Evolutionary conservation across 2,329 filamentous ascomycete genomes (phyloP), one percentile per base, ranked within the genome.

Genomic region (Fusarium mexicanum): DNA sequence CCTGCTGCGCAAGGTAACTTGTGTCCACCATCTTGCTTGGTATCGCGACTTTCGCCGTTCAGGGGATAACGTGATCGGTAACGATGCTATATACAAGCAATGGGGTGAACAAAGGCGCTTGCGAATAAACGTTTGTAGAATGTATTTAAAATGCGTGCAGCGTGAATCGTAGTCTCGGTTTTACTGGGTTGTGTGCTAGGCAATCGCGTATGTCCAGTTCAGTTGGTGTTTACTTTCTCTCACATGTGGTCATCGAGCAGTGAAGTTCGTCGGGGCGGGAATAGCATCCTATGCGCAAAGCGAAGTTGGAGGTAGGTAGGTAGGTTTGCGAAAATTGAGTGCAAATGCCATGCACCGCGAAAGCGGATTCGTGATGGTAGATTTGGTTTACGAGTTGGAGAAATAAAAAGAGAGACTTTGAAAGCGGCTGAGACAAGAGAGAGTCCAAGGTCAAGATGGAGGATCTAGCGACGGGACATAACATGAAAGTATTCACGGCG

Each of bases 1-100:
- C 94, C 90, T 98, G 96, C 83, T 97, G 94, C 78, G 94, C 93
- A 81, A 98, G 88, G 84, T 97, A 97, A 82, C 93, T 94, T 67
- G 95, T 94, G 85, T 98, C 95, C 91, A 98, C 73, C 73, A 75
- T 75, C 26, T 66, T 97, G 78, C 63, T 71, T 68, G n/a, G 33
- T 40, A 54, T 29, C 55, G 63, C 44, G 59, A 61, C 58, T 46
- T 29, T 59, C 9, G 62, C 55, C 64, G 70, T 66, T 50, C 51
- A 58, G 53, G 68, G 69, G 72, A 64, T 73, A 72, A 57, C 44
- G 71, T 73, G 48, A 43, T 62, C 59, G 55, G 43, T 48, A 53
- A 65, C 64, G 43, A 68, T 71, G 64, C 51, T 74, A 68, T 73
- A 18, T 64, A 60, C 62, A 66, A 62, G 65, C 65, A 65, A 67